Base-by-base conservation (phyloP, 1,139 yeast genomes). In the Candida gigantensis region DNA sequence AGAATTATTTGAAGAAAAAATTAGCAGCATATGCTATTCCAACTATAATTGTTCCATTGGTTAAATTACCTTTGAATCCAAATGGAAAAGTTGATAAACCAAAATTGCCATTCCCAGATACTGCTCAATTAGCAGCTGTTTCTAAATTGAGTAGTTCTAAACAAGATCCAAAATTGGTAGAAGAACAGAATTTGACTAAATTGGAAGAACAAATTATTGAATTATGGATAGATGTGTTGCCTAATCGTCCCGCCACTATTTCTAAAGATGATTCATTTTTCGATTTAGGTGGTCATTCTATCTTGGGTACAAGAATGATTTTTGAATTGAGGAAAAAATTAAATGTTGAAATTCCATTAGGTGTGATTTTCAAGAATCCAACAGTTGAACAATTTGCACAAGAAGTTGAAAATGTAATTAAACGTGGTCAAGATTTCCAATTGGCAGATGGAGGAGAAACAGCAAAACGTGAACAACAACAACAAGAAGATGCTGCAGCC, bases 51-150 rank as follows among this genome's bases (percentile, higher is more conserved):
- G 92, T 94, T 36, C 97, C 97, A 18, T 72, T 94, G 68, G 73
- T 74, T 21, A 82, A 81, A 55, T 68, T 94, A 56, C 98, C 98
- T 13, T 72, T 94, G 62, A 94, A 94, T 62, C 99, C 99, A 40
- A 94, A 94, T 58, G 99, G 99, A 53, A 94, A 94, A 64, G 89
- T 94, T 37, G 99, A 94, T 64, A 94, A 94, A 65, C 98, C 97
- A 25, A 90, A 92, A 53, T 72, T 92, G 47, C 97, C 97, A 35
- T 88, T 86, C 77, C 99, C 99, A 38, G 88, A 86, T 42, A 76
- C 88, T 25, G 92, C 85, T 20, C 97, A 90, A 62, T 69, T 92
- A 46, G 77, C 79, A 16, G 77, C 81, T 10, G 92, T 83, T 29
- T 74, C 89, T 5, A 60, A 61, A 45, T 66, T 72, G 40, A 41